Conservation (phyloP, 176 grass and related monocot species). For the Oryza nivara region DNA sequence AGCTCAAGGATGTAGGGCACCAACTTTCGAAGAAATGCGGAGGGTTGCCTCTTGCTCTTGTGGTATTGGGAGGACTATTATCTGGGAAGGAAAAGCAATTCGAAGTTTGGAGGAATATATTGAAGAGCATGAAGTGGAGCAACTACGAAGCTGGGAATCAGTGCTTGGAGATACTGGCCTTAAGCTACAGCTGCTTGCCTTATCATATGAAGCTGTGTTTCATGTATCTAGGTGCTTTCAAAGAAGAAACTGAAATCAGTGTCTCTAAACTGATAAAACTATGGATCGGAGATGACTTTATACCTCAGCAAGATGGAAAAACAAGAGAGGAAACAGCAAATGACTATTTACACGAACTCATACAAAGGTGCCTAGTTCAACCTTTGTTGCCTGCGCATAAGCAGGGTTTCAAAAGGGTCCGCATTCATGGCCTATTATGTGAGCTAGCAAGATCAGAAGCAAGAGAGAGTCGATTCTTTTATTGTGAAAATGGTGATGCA, state of each 20-base stretch:
- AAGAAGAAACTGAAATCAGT: background rate
- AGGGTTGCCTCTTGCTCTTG: background rate
- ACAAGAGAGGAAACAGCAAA: background rate
- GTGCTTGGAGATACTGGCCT: background rate
- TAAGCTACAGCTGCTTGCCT: background rate
- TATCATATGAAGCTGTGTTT: background rate
- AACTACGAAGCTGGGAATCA: background rate
- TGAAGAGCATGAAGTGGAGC: background rate
- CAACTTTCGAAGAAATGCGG: background rate
- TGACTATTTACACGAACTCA: background rate
- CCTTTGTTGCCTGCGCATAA: background rate
- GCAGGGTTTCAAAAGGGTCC: background rate
- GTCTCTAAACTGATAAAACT: background rate
- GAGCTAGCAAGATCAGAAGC: background rate
- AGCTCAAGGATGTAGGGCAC: background rate
- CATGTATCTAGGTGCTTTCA: background rate
- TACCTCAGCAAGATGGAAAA: background rate
- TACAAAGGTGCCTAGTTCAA: background rate
- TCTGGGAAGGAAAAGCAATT: background rate
- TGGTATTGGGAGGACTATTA: background rate
- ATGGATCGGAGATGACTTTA: background rate
- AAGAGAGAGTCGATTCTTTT: background rate
- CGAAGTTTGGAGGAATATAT: background rate
- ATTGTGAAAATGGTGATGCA: background rate
- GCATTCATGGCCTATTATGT: background rate